phyloP scores from a whole-genome alignment of 192 early-diverging fungal genomes.

The Mortierella claussenii region DNA sequence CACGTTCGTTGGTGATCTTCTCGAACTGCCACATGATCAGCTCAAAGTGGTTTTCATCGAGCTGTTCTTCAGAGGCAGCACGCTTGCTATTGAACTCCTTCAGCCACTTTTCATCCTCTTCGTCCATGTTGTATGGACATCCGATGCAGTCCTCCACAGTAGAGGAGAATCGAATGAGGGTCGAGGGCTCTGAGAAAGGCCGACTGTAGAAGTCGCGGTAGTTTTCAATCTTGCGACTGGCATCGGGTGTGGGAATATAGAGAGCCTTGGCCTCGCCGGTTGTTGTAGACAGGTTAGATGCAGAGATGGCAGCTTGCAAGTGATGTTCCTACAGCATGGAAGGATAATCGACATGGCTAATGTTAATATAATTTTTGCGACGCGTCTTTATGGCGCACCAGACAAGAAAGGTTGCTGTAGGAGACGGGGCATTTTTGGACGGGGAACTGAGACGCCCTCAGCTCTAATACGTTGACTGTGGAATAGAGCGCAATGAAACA shows the following conservation, averaged over 20 bases:
- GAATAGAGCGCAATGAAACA: too few relatives aligned
- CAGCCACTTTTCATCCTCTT: constrained; percentile 83
- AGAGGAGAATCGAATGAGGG: constrained; percentile 87
- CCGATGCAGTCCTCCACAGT: constrained; percentile 90
- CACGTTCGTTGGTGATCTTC: constrained; percentile 68
- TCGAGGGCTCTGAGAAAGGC: constrained; percentile 76
- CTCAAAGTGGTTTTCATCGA: constrained; percentile 85
- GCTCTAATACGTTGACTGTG: too few relatives aligned
- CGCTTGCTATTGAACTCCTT: constrained; percentile 55
- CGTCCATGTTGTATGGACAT: constrained; percentile 90
- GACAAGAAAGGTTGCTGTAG: too few relatives aligned
- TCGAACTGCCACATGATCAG: constrained; percentile 82
- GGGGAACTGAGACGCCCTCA: too few relatives aligned
- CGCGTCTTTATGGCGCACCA: too few relatives aligned
- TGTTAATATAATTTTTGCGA: too few relatives aligned
- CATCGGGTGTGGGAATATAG: constrained; percentile 95
- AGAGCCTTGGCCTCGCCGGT: constrained; percentile 64
- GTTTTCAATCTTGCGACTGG: constrained; percentile 72
- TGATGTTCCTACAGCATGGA: constrained; percentile 98
- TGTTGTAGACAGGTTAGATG: constrained; percentile 73
- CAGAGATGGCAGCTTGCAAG: constrained; percentile 90
- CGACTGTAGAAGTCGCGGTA: constrained; percentile 77
- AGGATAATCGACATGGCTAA: too few relatives aligned
- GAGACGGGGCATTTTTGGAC: too few relatives aligned
- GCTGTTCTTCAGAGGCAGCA: constrained; percentile 27